phyloP scores from a whole-genome alignment of 73 alveolate genomes.

The Paramecium octaurelia region DNA sequence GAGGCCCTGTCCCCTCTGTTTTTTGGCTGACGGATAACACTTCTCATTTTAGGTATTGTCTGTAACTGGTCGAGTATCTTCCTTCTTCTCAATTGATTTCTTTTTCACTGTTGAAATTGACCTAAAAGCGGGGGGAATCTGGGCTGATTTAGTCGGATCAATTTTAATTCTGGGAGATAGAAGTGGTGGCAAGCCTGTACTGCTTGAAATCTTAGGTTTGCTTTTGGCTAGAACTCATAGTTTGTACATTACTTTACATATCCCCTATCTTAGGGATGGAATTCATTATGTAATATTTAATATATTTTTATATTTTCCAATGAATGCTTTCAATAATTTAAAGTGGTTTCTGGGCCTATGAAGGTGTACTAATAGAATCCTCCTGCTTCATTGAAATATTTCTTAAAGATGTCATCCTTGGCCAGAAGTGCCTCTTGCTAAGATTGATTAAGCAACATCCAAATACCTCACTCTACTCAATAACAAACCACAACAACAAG shows the following conservation, averaged over 20 bases:
- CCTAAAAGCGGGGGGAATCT: neutral
- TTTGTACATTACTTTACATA: neutral
- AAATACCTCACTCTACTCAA: neutral
- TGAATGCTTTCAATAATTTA: slow-evolving; percentile 13
- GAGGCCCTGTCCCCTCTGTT: neutral
- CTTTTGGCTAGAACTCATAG: neutral
- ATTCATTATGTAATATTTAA: neutral
- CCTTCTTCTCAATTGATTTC: neutral
- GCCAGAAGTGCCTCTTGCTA: neutral
- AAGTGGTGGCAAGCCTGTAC: neutral
- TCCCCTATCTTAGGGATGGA: slow-evolving; percentile 19
- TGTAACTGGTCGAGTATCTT: neutral
- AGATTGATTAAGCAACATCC: neutral
- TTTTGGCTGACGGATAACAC: neutral
- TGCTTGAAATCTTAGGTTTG: neutral
- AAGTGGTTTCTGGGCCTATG: slow-evolving; percentile 9
- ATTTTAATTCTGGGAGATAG: neutral
- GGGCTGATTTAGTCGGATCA: neutral
- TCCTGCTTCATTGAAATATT: slow-evolving; percentile 23
- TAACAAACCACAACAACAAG: neutral
- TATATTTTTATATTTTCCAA: neutral
- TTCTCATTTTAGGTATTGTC: neutral
- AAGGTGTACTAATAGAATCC: neutral
- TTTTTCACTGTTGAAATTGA: neutral
- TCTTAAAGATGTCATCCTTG: slow-evolving; percentile 13